A percentile compares a stretch with the other conserved stretches of the same genome.
These are phyloP conservation scores for Marchantia paleacea DNA, from an alignment of 225 moss, liverwort and hornwort genomes.

Conservation along the genomic window DNA sequence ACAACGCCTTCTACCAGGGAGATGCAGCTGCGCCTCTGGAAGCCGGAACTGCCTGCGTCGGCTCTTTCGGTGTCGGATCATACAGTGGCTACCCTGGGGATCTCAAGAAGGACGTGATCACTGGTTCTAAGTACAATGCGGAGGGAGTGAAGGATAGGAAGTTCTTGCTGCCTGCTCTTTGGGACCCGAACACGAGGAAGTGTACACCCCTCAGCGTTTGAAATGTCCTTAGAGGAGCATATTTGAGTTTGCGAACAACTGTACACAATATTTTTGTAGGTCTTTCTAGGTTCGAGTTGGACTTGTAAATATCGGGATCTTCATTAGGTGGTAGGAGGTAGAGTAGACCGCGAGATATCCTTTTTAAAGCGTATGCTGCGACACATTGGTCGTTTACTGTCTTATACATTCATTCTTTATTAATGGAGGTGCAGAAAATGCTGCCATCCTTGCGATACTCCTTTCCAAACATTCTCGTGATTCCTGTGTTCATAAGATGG, in stretches of 20 bases:
- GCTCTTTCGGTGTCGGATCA: slow-evolving; percentile 58
- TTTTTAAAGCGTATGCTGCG: not conserved
- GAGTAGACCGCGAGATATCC: not conserved
- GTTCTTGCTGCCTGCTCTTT: slow-evolving; percentile 32
- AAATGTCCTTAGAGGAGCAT: not conserved
- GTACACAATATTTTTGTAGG: not conserved
- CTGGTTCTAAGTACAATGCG: slow-evolving; percentile 33
- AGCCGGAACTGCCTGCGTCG: slow-evolving; percentile 67
- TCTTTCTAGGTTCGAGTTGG: not conserved
- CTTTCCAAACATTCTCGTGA: no score
- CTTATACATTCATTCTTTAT: not conserved
- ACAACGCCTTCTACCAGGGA: slow-evolving; percentile 68
- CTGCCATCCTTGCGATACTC: no score
- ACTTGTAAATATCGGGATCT: not conserved
- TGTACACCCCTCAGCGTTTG: slow-evolving; percentile 12
- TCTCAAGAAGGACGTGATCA: slow-evolving; percentile 22
- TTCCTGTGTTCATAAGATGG: no score
- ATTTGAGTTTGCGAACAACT: not conserved
- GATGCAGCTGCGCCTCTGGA: slow-evolving; percentile 56
- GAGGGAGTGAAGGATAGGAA: slow-evolving; percentile 30
- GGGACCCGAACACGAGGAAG: slow-evolving; percentile 24
- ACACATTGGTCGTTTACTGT: not conserved
- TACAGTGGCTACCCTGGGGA: slow-evolving; percentile 61
- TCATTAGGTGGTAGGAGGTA: not conserved
- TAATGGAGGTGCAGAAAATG: no score